These are phyloP conservation scores for Mycosphaerella sp. DNA, from an alignment of 2,329 filamentous ascomycete genomes.

Conservation along the genomic window DNA sequence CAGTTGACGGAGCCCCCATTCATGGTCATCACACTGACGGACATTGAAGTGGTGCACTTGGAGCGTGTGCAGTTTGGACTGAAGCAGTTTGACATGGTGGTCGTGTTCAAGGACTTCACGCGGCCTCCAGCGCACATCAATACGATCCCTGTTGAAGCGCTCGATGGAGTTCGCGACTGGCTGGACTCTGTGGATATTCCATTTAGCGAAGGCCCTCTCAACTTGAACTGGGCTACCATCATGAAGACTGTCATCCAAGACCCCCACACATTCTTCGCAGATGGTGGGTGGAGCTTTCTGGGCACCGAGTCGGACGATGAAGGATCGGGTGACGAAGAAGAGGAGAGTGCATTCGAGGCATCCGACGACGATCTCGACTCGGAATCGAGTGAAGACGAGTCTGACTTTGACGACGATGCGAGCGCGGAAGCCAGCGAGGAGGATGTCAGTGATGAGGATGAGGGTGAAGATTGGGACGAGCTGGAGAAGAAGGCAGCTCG, in stretches of 20 bases:
- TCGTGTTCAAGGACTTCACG: constrained; percentile 96
- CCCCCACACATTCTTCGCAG: constrained; percentile 88
- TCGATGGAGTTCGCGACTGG: constrained; percentile 97
- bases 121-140: constrained; percentile 91
- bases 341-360: constrained; percentile 89
- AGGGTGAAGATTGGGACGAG: constrained; percentile 87
- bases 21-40: constrained; percentile 87
- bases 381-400: constrained; percentile 79
- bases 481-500: constrained; percentile 75
- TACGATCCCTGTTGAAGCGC: constrained; percentile 90
- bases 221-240: constrained; percentile 97
- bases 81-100: constrained; percentile 98
- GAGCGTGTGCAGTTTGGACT: constrained; percentile 93
- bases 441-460: constrained; percentile 51
- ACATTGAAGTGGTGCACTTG: constrained; percentile 92
- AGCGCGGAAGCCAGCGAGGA: constrained; percentile 76
- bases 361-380: constrained; percentile 71
- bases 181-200: constrained; percentile 93
- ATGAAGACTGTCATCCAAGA: constrained; percentile 98
- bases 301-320: constrained; percentile 83
- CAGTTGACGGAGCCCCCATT: constrained; percentile 97
- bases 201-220: constrained; percentile 88
- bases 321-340: constrained; percentile 66
- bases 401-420: constrained; percentile 87
- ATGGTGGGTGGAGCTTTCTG: constrained; percentile 93